Evolutionary conservation across 495 filamentous ascomycete species (phyloP).

Genomic region (Annulohypoxylon moriforme): DNA sequence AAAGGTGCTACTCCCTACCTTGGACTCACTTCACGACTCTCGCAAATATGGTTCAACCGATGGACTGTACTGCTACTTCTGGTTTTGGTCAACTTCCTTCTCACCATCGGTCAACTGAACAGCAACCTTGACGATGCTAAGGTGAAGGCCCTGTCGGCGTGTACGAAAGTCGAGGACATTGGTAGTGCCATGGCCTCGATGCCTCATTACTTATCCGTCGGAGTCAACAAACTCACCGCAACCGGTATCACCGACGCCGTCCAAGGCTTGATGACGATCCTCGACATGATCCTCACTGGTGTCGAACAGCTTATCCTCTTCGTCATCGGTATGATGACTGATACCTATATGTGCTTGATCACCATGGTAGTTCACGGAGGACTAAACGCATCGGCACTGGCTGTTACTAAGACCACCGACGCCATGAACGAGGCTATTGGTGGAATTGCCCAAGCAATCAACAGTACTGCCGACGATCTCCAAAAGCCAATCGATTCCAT

Average conservation of each 20-base stretch:
- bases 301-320: slow-evolving; percentile 91
- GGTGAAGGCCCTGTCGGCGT: slow-evolving; percentile 84
- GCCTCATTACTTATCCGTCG: slow-evolving; percentile 90
- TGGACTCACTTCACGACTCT: slow-evolving; percentile 86
- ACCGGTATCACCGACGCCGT: slow-evolving; percentile 81
- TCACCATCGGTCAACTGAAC: slow-evolving; percentile 77
- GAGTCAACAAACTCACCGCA: slow-evolving; percentile 88
- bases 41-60: slow-evolving; percentile 95
- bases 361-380: slow-evolving; percentile 81
- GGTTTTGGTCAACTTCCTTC: slow-evolving; percentile 80
- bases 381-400: slow-evolving; percentile 72
- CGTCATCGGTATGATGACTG: slow-evolving; percentile 86
- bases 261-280: slow-evolving; percentile 76
- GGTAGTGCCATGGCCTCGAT: slow-evolving; percentile 97
- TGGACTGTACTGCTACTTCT: slow-evolving; percentile 94
- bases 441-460: slow-evolving; percentile 71
- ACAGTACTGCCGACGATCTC: slow-evolving; percentile 65
- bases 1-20: slow-evolving; percentile 85
- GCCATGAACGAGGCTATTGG: slow-evolving; percentile 79
- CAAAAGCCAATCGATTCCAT: slow-evolving; percentile 71
- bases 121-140: slow-evolving; percentile 79
- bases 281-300: slow-evolving; percentile 80
- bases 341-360: slow-evolving; percentile 88
- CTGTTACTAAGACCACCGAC: slow-evolving; percentile 76
- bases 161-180: slow-evolving; percentile 90